These are phyloP conservation scores for Domatiomyces catenatus DNA, from an alignment of 2,329 filamentous ascomycete genomes.

Conservation along the genomic window DNA sequence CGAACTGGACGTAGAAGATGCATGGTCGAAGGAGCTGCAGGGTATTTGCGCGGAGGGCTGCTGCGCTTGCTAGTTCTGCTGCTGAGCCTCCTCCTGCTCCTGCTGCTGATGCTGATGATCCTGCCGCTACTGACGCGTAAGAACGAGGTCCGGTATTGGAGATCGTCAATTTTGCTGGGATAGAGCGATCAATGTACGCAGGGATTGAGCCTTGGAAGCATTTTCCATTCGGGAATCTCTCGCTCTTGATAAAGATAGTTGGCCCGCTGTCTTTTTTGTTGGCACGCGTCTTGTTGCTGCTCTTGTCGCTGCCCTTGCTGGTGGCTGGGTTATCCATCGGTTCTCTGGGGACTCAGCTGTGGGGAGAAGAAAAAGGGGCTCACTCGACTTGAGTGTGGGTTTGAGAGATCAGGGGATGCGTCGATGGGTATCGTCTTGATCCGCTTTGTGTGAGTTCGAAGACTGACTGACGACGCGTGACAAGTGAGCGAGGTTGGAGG, in stretches of 20 bases:
- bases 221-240: background rate
- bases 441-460: background rate
- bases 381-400: background rate
- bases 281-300: too few species aligned
- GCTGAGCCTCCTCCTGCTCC: too few species aligned
- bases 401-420: background rate
- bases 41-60: background rate
- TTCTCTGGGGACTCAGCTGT: background rate
- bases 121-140: too few species aligned
- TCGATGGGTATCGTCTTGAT: background rate
- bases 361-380: background rate
- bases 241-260: background rate
- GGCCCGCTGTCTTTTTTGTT: too few species aligned
- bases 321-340: background rate
- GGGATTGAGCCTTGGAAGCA: background rate
- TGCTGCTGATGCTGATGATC: background rate
- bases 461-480: background rate
- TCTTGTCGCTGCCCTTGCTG: background rate
- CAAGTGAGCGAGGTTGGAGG: background rate
- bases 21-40: conserved; percentile 7
- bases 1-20: conserved; percentile 11
- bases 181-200: background rate
- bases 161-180: background rate
- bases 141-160: background rate
- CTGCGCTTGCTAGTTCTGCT: too few species aligned